These are phyloP conservation scores for Pichia heedii DNA, from an alignment of 805 yeast species.

Conservation along the genomic window DNA sequence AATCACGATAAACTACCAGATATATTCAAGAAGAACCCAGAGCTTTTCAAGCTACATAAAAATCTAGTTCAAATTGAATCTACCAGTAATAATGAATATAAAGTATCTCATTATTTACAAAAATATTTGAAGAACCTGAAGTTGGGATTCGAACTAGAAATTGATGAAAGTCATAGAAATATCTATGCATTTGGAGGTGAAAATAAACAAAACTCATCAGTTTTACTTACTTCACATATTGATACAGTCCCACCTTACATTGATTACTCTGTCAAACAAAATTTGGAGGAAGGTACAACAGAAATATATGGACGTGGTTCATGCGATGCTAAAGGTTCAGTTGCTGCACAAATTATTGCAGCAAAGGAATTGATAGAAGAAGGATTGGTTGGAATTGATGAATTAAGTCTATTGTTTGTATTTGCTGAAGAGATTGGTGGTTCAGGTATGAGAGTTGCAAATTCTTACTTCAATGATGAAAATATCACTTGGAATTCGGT, in stretches of 20 bases:
- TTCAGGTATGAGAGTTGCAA: slow-evolving; percentile 46
- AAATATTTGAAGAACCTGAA: slow-evolving; percentile 34
- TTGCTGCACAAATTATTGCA: slow-evolving; percentile 53
- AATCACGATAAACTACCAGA: not conserved
- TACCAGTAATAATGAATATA: slow-evolving; percentile 27
- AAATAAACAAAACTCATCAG: slow-evolving; percentile 33
- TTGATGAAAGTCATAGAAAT: slow-evolving; percentile 19
- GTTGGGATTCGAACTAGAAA: slow-evolving; percentile 41
- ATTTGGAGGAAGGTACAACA: slow-evolving; percentile 26
- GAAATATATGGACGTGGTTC: slow-evolving; percentile 58
- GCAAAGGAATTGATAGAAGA: slow-evolving; percentile 36
- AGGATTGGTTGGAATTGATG: slow-evolving; percentile 39
- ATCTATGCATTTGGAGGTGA: slow-evolving; percentile 48
- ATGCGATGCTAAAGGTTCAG: slow-evolving; percentile 64
- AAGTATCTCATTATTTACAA: slow-evolving; percentile 32
- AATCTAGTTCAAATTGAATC: slow-evolving; percentile 29
- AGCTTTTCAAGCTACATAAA: slow-evolving; percentile 27
- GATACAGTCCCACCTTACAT: slow-evolving; percentile 68
- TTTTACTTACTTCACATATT: slow-evolving; percentile 50
- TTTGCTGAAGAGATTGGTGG: slow-evolving; percentile 71
- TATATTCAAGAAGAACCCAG: slow-evolving; percentile 10
- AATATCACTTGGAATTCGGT: slow-evolving; percentile 46
- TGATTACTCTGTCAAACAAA: slow-evolving; percentile 32
- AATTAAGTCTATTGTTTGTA: slow-evolving; percentile 49
- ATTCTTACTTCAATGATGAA: slow-evolving; percentile 25